Percentiles rank a stretch among this genome's conserved stretches.
Evolutionary conservation across 768 basidiomycete species (phyloP).

Genomic region (Mycena vulgaris): DNA sequence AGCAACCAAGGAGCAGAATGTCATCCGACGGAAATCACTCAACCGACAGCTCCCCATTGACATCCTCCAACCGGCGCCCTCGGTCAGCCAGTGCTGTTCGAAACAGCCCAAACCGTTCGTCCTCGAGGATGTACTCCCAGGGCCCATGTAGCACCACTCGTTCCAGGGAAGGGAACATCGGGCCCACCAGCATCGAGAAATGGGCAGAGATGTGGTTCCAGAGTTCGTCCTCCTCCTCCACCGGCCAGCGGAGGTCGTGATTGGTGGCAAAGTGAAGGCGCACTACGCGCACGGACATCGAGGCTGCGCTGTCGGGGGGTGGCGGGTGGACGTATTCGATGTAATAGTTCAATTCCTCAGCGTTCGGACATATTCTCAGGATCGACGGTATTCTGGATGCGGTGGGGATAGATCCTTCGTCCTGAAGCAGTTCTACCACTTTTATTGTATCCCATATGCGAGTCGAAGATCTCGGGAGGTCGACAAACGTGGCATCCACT

Average conservation of each 20-base stretch:
- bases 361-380: background rate
- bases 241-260: background rate
- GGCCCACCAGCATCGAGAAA: background rate
- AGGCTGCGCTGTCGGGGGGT: background rate
- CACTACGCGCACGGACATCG: background rate
- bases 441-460: conserved; percentile 12
- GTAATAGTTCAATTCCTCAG: conserved; percentile 6
- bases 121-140: background rate
- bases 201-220: background rate
- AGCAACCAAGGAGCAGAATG: too few relatives aligned
- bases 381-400: background rate
- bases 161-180: conserved; percentile 1
- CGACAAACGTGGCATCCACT: background rate
- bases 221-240: background rate
- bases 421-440: conserved; percentile 6
- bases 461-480: background rate
- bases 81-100: background rate
- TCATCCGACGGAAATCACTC: too few relatives aligned
- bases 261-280: conserved; percentile 9
- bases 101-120: background rate
- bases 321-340: conserved; percentile 5
- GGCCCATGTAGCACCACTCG: conserved; percentile 10
- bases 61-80: background rate
- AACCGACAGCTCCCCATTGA: too few relatives aligned
- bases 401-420: conserved; percentile 7